Evolutionary conservation across 257 asterid species (phyloP), one percentile per base, ranked within the genome.

Genomic region (Buddleja alternifolia): DNA sequence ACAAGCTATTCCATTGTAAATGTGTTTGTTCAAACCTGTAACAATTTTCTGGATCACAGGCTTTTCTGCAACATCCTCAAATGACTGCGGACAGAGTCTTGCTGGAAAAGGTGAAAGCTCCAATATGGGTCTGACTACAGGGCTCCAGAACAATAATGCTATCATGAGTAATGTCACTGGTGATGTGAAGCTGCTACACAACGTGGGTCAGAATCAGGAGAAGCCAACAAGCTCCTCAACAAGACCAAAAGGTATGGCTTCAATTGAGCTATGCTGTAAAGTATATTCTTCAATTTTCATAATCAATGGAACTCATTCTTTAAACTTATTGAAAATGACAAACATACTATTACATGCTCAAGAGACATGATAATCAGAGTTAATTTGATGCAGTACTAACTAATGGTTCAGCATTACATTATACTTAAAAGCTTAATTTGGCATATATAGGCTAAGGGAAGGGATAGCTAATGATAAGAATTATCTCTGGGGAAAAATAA

Each of bases 201-300:
- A 65, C 7, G 57, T 23, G 44, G 82, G 66, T 70, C 82, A 63
- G 34, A 80, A 48, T 60, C 78, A 80, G 67, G 90, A 85, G 75
- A 88, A 75, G 21, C 66, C 83, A 57, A 51, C 79, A 55, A 62
- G 73, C 63, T 71, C 84, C 60, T 80, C 82, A 34, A 66, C 78
- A 64, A 84, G 97, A 79, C 88, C 87, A 69, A 89, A 85, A 91
- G 95, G 97, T 91, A 58, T 36, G 73, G 39, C 63, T 62, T 66
- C 9, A 37, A 45, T 50, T 51, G 52, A 44, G 8, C 21, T 45
- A 24, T 23, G 54, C 21, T 58, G 39, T 46, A 69, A 24, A 54
- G 36, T 47, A n/a, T 7, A 20, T 66, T 50, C 29, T 21, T 0
- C 10, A 11, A 21, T 39, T 48, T 60, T 3, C n/a, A n/a, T 10